Conservation (phyloP, 1,139 yeast species). For the Candida tetrigidarum region DNA sequence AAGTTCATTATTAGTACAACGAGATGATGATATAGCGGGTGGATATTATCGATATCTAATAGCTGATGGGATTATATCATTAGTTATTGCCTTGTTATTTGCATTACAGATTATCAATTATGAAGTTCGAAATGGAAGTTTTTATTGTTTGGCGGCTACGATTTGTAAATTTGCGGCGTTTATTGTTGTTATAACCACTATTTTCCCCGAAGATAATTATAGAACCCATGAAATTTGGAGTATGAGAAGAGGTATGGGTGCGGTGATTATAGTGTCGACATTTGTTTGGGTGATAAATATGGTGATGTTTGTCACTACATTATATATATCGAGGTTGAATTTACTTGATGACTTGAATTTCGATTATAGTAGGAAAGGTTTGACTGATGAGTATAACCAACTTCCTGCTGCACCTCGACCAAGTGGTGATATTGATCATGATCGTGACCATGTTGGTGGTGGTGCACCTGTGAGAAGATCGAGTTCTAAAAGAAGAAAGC, state of each 20-base stretch:
- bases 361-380: conserved; percentile 26
- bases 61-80: conserved; percentile 41
- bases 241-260: conserved; percentile 41
- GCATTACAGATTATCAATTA: conserved; percentile 40
- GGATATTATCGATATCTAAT: conserved; percentile 43
- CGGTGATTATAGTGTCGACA: conserved; percentile 43
- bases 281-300: conserved; percentile 45
- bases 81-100: conserved; percentile 39
- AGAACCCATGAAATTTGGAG: conserved; percentile 28
- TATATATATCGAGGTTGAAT: conserved; percentile 44
- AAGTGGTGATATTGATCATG: background rate
- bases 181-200: conserved; percentile 15
- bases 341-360: conserved; percentile 41
- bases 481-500: conserved; percentile 9
- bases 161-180: conserved; percentile 20
- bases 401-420: background rate
- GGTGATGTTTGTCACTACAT: conserved; percentile 44
- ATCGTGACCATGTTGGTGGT: background rate
- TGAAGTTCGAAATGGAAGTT: conserved; percentile 47
- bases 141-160: conserved; percentile 43
- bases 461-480: background rate
- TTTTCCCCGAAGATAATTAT: conserved; percentile 23
- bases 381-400: conserved; percentile 13
- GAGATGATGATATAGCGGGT: conserved; percentile 26
- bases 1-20: conserved; percentile 29